Conservation (phyloP, 345 rosid species). For the Melaleuca quinquenervia region DNA sequence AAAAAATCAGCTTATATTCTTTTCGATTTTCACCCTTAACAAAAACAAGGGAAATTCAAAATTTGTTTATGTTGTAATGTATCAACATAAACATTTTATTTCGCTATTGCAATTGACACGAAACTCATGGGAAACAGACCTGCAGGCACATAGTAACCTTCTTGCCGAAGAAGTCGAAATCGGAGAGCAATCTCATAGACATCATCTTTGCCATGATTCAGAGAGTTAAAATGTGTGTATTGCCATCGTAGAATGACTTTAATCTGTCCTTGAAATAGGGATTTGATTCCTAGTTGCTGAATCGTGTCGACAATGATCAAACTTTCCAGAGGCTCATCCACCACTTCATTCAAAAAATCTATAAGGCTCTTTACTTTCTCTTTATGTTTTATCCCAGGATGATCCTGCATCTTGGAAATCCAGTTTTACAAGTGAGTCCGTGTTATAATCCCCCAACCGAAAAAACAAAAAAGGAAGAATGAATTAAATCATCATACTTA, state of each 20-base stretch:
- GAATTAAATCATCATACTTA: not conserved
- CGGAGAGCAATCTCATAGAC: conserved; percentile 18
- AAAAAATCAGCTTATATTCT: not conserved
- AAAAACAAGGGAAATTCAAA: no score
- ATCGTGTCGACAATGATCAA: conserved; percentile 26
- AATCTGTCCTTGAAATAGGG: conserved; percentile 23
- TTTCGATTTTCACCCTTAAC: no score
- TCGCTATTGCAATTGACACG: not conserved
- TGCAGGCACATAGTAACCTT: conserved; percentile 13
- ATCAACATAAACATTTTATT: not conserved
- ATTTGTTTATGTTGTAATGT: no score
- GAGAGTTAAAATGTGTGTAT: not conserved
- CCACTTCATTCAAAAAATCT: not conserved
- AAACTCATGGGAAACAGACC: conserved; percentile 1
- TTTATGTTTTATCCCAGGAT: not conserved
- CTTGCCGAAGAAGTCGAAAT: conserved; percentile 28
- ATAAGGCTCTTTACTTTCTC: not conserved
- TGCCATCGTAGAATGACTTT: conserved; percentile 13
- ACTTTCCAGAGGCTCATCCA: not conserved
- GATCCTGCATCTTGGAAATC: not conserved
- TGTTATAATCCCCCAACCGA: not conserved
- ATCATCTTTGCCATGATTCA: not conserved
- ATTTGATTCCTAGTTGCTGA: conserved; percentile 27
- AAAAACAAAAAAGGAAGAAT: not conserved
- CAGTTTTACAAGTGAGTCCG: not conserved